Evolutionary conservation across 2,329 filamentous ascomycete species (phyloP).

Genomic region (Aureobasidium lini): DNA sequence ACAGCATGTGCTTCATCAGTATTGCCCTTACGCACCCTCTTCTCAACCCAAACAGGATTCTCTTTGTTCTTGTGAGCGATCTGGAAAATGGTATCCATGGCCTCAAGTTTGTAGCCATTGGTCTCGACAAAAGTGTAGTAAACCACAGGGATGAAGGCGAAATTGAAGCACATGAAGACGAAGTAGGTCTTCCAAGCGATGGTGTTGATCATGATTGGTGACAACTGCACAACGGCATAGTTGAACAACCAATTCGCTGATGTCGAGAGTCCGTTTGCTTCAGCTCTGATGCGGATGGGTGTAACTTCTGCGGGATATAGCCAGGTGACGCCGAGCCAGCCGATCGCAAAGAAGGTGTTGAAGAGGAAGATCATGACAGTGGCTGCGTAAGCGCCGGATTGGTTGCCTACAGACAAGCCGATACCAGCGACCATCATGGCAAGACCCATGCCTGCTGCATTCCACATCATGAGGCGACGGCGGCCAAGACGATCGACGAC

Average conservation of each 20-base stretch:
- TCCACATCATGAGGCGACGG: conserved; percentile 23
- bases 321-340: conserved; percentile 30
- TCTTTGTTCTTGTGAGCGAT: conserved; percentile 23
- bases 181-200: conserved; percentile 55
- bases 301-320: conserved; percentile 29
- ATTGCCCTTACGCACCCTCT: conserved; percentile 18
- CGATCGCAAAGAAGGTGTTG: conserved; percentile 31
- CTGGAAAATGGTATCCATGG: conserved; percentile 25
- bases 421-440: conserved; percentile 19
- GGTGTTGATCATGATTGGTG: conserved; percentile 49
- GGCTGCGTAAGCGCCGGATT: conserved; percentile 18
- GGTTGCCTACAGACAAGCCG: not conserved
- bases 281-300: conserved; percentile 28
- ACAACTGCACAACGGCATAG: conserved; percentile 28
- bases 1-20: not conserved
- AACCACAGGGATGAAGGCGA: conserved; percentile 46
- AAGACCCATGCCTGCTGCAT: conserved; percentile 21
- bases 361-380: conserved; percentile 32
- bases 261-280: conserved; percentile 33
- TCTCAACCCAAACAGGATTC: conserved; percentile 23
- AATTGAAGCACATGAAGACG: conserved; percentile 57
- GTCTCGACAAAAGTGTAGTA: conserved; percentile 25
- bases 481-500: conserved; percentile 25
- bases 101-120: conserved; percentile 23
- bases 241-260: conserved; percentile 57